phyloP scores from a whole-genome alignment of 345 rosid genomes.

The Aethionema arabicum region DNA sequence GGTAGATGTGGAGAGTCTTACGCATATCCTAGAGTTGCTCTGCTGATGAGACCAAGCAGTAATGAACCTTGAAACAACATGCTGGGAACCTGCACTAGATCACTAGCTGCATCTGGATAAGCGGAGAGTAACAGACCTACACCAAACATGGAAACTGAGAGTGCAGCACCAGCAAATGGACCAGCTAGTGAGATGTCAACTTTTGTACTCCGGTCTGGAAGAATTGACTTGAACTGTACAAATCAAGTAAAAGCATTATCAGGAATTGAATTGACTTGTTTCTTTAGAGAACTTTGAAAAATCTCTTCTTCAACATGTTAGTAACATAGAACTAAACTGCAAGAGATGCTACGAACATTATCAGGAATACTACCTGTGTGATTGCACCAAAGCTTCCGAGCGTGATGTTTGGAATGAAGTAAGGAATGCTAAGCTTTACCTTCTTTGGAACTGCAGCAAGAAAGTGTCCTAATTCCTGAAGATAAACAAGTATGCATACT shows the following conservation, averaged over 20 bases:
- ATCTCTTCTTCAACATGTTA: background rate
- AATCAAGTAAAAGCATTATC: conserved; percentile 13
- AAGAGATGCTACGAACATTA: conserved; percentile 10
- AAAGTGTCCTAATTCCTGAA: conserved; percentile 89
- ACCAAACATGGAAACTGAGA: conserved; percentile 82
- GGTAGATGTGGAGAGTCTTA: conserved; percentile 48
- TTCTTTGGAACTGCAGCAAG: conserved; percentile 89
- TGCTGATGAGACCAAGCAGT: conserved; percentile 93
- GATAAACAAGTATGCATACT: conserved; percentile 12
- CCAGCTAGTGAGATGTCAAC: conserved; percentile 91
- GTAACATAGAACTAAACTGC: conserved; percentile 9
- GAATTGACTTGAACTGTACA: conserved; percentile 86
- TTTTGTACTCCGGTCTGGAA: conserved; percentile 86
- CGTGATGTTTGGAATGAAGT: conserved; percentile 88
- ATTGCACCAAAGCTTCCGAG: conserved; percentile 99
- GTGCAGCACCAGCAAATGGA: conserved; percentile 88
- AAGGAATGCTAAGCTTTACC: conserved; percentile 92
- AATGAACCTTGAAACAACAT: conserved; percentile 88
- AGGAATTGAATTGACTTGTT: too few relatives aligned
- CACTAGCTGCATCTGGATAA: conserved; percentile 66
- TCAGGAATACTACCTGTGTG: conserved; percentile 62
- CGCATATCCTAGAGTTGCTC: conserved; percentile 87
- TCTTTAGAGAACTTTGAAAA: background rate
- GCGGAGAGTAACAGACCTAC: conserved; percentile 89
- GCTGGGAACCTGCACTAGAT: conserved; percentile 91